Conservation (phyloP, 768 basidiomycete genomes). For the Tremella mesenterica region DNA sequence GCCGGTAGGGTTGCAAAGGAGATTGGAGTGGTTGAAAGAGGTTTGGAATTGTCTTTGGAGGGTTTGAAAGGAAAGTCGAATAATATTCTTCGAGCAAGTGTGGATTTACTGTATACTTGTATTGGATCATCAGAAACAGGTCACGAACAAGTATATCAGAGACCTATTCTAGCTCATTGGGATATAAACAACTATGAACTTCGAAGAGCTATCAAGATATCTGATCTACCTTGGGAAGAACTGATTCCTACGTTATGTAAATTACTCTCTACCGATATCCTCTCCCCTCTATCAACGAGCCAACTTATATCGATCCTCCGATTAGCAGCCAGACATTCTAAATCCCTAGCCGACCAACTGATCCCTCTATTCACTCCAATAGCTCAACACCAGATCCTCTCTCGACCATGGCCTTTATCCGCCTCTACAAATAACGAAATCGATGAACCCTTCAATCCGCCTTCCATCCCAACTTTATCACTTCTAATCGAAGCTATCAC, state of each 20-base stretch:
- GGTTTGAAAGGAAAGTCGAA: constrained; percentile 13
- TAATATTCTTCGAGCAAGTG: constrained; percentile 27
- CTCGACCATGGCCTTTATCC: constrained; percentile 21
- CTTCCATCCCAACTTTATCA: constrained; percentile 15
- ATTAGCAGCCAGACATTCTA: not conserved
- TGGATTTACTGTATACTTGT: constrained; percentile 34
- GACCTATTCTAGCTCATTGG: too few species aligned
- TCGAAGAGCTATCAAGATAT: not conserved
- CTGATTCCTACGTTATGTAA: not conserved
- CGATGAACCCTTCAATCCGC: constrained; percentile 1
- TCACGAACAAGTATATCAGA: not conserved
- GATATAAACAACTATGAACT: too few species aligned
- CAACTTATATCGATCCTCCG: not conserved
- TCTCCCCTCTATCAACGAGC: not conserved
- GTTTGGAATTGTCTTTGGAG: constrained; percentile 20
- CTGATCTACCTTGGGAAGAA: not conserved
- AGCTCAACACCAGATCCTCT: constrained; percentile 11
- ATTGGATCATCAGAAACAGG: constrained; percentile 6
- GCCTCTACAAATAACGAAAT: too few species aligned
- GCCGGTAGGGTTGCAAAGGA: constrained; percentile 1
- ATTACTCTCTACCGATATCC: not conserved
- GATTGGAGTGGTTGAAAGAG: constrained; percentile 11
- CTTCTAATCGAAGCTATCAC: constrained; percentile 44
- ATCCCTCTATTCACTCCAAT: constrained; percentile 20
- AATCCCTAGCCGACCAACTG: not conserved